These are phyloP conservation scores for Euphorbia tirucalli DNA, from an alignment of 345 rosid species.

Conservation along the genomic window DNA sequence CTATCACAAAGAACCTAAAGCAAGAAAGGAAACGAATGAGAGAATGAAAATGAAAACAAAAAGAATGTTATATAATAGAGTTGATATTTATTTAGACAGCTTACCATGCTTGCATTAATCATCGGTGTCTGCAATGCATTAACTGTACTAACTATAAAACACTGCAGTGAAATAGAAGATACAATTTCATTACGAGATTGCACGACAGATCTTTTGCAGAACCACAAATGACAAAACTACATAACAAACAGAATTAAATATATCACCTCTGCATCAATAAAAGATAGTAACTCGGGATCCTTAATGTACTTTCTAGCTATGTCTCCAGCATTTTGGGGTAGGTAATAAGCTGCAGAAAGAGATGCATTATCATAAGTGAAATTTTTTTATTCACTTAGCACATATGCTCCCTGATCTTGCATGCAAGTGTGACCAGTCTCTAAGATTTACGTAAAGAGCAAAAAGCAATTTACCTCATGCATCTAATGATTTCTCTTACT, in stretches of 20 bases:
- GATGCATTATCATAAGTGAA: constrained; percentile 4
- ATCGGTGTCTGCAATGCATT: constrained; percentile 88
- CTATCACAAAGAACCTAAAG: constrained; percentile 90
- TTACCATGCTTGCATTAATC: constrained; percentile 95
- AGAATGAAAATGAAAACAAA: background rate
- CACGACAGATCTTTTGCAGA: background rate
- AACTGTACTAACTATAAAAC: constrained; percentile 94
- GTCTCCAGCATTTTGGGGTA: constrained; percentile 91
- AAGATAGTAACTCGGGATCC: constrained; percentile 80
- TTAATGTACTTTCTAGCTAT: constrained; percentile 83
- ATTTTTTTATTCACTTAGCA: background rate
- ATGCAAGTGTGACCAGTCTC: background rate
- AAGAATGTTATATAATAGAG: background rate
- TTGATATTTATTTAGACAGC: constrained; percentile 18
- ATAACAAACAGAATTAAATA: constrained; percentile 13
- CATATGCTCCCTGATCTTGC: background rate
- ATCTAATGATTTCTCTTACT: background rate
- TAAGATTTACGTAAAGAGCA: background rate
- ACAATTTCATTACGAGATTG: constrained; percentile 7
- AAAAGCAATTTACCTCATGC: background rate
- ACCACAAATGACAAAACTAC: background rate
- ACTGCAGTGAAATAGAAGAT: constrained; percentile 45
- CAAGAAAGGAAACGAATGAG: constrained; percentile 15
- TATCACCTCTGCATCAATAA: constrained; percentile 92
- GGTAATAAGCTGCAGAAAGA: constrained; percentile 63